phyloP scores from a whole-genome alignment of 306 rosid species.

The Acacia confusa region DNA sequence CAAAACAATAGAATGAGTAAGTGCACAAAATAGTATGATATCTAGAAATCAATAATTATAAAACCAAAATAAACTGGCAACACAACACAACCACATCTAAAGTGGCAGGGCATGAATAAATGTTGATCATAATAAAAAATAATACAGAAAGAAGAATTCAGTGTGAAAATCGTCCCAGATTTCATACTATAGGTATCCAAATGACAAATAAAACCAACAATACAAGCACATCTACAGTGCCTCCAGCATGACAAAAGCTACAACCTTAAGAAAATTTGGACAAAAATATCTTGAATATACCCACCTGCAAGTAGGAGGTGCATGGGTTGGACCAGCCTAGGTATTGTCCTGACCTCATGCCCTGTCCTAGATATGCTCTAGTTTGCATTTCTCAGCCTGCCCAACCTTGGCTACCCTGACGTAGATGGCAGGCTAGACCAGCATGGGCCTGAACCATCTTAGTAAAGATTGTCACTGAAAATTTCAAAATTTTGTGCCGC shows the following conservation, averaged over 20 bases:
- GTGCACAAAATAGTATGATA: not conserved
- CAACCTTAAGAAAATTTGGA: not conserved
- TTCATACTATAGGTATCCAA: not conserved
- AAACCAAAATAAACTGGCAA: not conserved
- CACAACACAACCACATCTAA: not conserved
- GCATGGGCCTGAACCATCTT: not conserved
- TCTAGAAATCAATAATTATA: not conserved
- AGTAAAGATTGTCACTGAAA: not conserved
- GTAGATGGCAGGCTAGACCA: not conserved
- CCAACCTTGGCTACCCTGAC: not conserved
- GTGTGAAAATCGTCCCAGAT: not conserved
- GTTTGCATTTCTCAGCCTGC: not conserved
- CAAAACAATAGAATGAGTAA: not conserved
- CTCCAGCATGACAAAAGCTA: not conserved
- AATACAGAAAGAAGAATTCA: not conserved
- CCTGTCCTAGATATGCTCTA: not conserved
- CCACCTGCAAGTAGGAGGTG: not conserved
- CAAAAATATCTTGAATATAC: not conserved
- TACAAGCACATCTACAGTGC: slow-evolving; percentile 5
- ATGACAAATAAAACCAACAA: slow-evolving; percentile 24
- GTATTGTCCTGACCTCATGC: not conserved
- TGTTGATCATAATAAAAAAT: not conserved
- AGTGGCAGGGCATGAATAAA: not conserved
- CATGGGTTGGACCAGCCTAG: not conserved
- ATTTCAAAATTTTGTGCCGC: not conserved